Percentiles rank a stretch among this genome's conserved stretches.
phyloP scores from a whole-genome alignment of 2,329 filamentous ascomycete species.

The Dothiorella sarmentorum region DNA sequence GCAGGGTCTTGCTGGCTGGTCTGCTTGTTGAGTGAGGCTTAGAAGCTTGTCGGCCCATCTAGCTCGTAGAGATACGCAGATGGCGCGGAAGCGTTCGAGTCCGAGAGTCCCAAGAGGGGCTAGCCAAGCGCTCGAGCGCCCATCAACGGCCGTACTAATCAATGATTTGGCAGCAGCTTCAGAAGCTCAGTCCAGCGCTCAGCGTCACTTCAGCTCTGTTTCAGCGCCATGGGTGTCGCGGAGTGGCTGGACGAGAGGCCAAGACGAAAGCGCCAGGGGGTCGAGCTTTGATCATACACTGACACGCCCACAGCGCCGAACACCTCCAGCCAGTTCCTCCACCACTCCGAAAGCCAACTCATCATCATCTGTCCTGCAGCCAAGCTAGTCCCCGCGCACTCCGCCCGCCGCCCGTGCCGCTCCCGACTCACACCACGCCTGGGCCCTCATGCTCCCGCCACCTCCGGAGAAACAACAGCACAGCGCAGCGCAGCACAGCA shows the following conservation, averaged over 20 bases:
- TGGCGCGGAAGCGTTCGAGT: constrained; percentile 9
- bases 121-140: not conserved
- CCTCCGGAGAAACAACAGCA: too few relatives aligned
- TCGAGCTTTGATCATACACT: not conserved
- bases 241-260: constrained; percentile 1
- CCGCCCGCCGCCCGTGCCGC: not conserved
- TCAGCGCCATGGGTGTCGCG: not conserved
- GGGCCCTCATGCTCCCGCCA: not conserved
- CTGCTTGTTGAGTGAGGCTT: constrained; percentile 8
- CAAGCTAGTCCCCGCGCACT: not conserved
- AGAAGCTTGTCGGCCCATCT: not conserved
- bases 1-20: not conserved
- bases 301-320: not conserved
- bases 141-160: constrained; percentile 2
- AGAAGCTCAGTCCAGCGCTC: not conserved
- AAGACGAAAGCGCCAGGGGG: constrained; percentile 3
- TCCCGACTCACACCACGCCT: not conserved
- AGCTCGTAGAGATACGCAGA: constrained; percentile 8
- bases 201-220: constrained; percentile 5
- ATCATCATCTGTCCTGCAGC: constrained; percentile 1
- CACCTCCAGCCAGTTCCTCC: not conserved
- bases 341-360: not conserved
- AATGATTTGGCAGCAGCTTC: not conserved
- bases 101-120: not conserved
- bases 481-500: not conserved